phyloP scores from a whole-genome alignment of 176 grass and related monocot species.

The Triticum aestivum region DNA sequence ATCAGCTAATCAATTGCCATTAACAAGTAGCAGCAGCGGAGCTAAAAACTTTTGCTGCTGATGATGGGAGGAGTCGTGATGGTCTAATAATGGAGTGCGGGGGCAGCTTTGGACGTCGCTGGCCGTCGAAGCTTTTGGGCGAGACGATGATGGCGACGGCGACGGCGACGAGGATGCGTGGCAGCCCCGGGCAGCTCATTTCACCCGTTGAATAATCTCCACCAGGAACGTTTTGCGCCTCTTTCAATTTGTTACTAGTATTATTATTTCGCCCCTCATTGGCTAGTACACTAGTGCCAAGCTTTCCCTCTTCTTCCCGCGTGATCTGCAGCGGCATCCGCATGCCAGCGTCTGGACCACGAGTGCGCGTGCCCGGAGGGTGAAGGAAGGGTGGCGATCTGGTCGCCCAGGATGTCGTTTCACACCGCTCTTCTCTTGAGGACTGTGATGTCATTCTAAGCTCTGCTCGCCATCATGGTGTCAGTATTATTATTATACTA shows the following conservation, averaged over 20 bases:
- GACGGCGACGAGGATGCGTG: not conserved
- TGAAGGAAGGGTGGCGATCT: conserved; percentile 10
- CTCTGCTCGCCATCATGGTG: not conserved
- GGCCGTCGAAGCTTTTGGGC: conserved; percentile 3
- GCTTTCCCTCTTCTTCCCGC: too few relatives aligned
- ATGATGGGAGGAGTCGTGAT: not conserved
- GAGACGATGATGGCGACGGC: not conserved
- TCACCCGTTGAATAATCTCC: not conserved
- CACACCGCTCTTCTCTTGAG: not conserved
- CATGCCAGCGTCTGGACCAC: conserved; percentile 37
- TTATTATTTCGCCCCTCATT: not conserved
- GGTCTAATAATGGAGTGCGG: conserved; percentile 24
- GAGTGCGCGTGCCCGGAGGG: not conserved
- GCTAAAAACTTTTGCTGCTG: not conserved
- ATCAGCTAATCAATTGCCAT: not conserved
- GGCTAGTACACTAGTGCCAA: too few relatives aligned
- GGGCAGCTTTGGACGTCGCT: conserved; percentile 30
- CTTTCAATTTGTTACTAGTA: not conserved
- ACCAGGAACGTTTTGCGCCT: not conserved
- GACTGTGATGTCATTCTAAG: conserved; percentile 23
- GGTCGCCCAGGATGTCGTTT: not conserved
- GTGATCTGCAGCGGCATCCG: conserved; percentile 20
- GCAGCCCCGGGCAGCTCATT: not conserved
- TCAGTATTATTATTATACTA: not conserved
- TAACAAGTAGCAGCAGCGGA: not conserved